Conservation (phyloP, 495 filamentous ascomycete genomes). For the Penicillium silybi region DNA sequence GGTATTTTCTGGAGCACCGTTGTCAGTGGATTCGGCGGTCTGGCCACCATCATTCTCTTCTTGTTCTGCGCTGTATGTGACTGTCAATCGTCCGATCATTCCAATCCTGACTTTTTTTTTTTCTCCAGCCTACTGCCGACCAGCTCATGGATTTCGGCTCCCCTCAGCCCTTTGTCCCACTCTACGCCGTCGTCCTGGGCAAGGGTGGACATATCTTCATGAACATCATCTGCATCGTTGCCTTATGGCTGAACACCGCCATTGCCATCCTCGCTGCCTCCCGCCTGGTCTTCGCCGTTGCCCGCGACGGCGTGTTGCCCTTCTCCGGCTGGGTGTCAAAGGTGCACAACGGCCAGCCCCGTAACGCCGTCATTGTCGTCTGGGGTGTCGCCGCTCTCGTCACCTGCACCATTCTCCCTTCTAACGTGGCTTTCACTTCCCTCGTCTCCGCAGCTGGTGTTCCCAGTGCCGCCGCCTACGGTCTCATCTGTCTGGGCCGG, state of each 20-base stretch:
- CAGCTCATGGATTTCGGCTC: conserved; percentile 43
- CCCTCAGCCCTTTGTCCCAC: conserved; percentile 51
- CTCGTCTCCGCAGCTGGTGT: conserved; percentile 50
- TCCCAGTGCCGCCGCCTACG: conserved; percentile 51
- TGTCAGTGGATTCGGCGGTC: conserved; percentile 46
- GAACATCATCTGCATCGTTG: conserved; percentile 49
- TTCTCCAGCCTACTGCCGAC: conserved; percentile 32
- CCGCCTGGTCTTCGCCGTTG: conserved; percentile 53
- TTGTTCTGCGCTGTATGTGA: conserved; percentile 49
- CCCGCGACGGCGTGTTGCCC: conserved; percentile 52
- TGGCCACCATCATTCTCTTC: conserved; percentile 52
- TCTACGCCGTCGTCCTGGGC: conserved; percentile 50
- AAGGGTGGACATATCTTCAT: conserved; percentile 53
- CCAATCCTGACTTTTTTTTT: conserved; percentile 1
- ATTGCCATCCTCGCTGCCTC: conserved; percentile 53
- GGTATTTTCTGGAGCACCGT: conserved; percentile 56
- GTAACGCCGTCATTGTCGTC: conserved; percentile 53
- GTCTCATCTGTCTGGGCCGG: conserved; percentile 50
- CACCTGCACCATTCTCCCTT: conserved; percentile 51
- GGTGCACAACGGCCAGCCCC: conserved; percentile 49
- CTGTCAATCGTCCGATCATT: not conserved
- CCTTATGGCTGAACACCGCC: conserved; percentile 52
- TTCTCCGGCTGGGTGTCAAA: conserved; percentile 52
- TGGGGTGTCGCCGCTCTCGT: conserved; percentile 47
- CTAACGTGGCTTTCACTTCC: conserved; percentile 51